phyloP scores from a whole-genome alignment of 768 basidiomycete genomes.

The Amanita phalloides region DNA sequence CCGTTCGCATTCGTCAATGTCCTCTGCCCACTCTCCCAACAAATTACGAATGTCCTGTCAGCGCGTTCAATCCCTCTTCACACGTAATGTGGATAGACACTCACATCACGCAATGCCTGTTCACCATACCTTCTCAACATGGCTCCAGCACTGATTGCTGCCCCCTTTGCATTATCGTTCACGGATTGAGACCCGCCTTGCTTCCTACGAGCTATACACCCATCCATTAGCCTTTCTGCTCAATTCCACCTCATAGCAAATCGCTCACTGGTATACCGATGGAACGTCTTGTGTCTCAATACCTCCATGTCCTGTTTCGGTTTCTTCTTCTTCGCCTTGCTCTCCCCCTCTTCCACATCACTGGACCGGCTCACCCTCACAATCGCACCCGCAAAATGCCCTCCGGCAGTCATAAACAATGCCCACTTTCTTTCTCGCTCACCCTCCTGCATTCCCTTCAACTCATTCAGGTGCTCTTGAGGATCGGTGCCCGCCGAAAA shows the following conservation, averaged over 20 bases:
- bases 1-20: conserved; percentile 75
- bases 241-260: background rate
- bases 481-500: conserved; percentile 45
- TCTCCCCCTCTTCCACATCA: conserved; percentile 30
- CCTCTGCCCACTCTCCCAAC: conserved; percentile 78
- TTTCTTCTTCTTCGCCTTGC: conserved; percentile 34
- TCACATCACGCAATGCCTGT: conserved; percentile 78
- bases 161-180: conserved; percentile 90
- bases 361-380: conserved; percentile 50
- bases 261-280: conserved; percentile 65
- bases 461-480: conserved; percentile 42
- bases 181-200: conserved; percentile 92
- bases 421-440: conserved; percentile 68
- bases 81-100: conserved; percentile 13
- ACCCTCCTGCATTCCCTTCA: conserved; percentile 47
- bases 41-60: conserved; percentile 79
- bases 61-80: background rate
- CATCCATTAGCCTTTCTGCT: conserved; percentile 6
- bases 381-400: conserved; percentile 94
- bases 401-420: conserved; percentile 94
- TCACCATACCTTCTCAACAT: conserved; percentile 92
- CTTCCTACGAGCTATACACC: conserved; percentile 72
- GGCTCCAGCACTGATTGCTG: conserved; percentile 91
- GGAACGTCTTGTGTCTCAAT: conserved; percentile 89
- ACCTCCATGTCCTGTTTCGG: conserved; percentile 58